Base-by-base conservation (phyloP, 164 flowering plant genomes). In the Paratinospora sagittata region DNA sequence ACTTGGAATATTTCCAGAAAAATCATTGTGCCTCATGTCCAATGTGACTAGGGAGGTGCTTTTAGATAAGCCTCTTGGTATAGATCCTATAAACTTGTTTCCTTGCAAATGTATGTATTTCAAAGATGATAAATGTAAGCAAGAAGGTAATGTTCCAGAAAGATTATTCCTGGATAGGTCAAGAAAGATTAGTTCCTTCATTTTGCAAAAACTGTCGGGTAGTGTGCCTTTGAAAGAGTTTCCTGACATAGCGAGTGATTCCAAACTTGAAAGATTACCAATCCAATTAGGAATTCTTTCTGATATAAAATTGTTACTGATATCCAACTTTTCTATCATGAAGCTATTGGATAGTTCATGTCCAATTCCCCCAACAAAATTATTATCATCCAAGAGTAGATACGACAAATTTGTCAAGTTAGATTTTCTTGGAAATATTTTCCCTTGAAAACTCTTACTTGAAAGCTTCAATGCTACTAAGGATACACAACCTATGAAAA, bases 381-480 rank as follows among this genome's bases (percentile, higher is more conserved):
- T 11, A 41, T 63, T 70, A 14, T 63, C 6, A 12, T 41, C 41
- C 39, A 71, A 10, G 9, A 14, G 26, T n/a, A 70, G 37, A 9
- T n/a, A 0, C 0, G 0, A 0, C 23, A 70, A 26, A 1, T 2
- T 6, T 16, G 67, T 47, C 36, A 71, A 19, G 67, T 63, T 41
- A 0, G 24, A 11, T 17, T 8, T 0, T 13, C 0, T 63, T 45
- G 69, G 47, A 49, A 49, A 72, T 30, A 49, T n/a, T 14, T 12
- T 43, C 8, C 74, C 74, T 10, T 23, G 27, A 7, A 72, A 52
- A 2, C 2, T 57, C 19, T 79, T 79, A 11, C 68, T 60, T n/a
- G 79, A 73, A 13, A 79, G 52, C 19, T 14, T 60, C 3, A 76
- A 16, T 7, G 14, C 1, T 0, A 0, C 0, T 7, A 79, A 58